Percentiles rank a stretch among this genome's conserved stretches.
These are phyloP conservation scores for Penicillium sp. DNA, from an alignment of 2,329 filamentous ascomycete species.

Conservation along the genomic window DNA sequence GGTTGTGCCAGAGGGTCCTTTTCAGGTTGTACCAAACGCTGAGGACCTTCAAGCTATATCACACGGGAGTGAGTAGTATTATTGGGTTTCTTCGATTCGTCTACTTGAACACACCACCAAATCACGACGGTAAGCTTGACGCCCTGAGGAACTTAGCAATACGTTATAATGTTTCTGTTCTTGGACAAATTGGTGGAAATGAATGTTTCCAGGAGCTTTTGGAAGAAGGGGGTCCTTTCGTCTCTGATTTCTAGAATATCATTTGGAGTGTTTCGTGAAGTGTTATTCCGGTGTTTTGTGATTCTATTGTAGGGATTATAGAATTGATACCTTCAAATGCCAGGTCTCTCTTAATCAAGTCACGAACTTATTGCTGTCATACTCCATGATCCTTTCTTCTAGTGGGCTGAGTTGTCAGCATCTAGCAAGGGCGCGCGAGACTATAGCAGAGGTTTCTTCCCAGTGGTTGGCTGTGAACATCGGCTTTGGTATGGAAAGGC, in stretches of 20 bases:
- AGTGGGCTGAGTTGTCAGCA: no score
- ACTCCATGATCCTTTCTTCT: no score
- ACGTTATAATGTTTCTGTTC: slow-evolving; percentile 26
- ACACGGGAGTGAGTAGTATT: slow-evolving; percentile 29
- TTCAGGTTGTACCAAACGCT: slow-evolving; percentile 30
- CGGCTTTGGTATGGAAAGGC: no score
- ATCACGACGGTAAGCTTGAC: background rate
- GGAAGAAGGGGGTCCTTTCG: slow-evolving; percentile 21
- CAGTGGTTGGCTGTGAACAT: no score
- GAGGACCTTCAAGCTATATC: slow-evolving; percentile 10
- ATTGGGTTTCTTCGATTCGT: slow-evolving; percentile 38
- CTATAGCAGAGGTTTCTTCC: no score
- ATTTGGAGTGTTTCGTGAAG: background rate
- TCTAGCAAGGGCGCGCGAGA: no score
- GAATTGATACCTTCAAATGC: no score
- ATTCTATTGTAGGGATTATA: no score
- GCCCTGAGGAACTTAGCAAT: slow-evolving; percentile 22
- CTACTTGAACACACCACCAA: slow-evolving; percentile 36
- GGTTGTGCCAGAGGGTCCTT: slow-evolving; percentile 33
- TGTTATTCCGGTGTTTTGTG: no score
- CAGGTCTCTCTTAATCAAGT: no score
- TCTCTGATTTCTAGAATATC: slow-evolving; percentile 15
- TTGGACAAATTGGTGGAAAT: slow-evolving; percentile 17
- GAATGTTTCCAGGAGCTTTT: slow-evolving; percentile 16
- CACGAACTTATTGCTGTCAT: no score